phyloP scores from a whole-genome alignment of 2,329 filamentous ascomycete species.

The Clonostachys sp. region DNA sequence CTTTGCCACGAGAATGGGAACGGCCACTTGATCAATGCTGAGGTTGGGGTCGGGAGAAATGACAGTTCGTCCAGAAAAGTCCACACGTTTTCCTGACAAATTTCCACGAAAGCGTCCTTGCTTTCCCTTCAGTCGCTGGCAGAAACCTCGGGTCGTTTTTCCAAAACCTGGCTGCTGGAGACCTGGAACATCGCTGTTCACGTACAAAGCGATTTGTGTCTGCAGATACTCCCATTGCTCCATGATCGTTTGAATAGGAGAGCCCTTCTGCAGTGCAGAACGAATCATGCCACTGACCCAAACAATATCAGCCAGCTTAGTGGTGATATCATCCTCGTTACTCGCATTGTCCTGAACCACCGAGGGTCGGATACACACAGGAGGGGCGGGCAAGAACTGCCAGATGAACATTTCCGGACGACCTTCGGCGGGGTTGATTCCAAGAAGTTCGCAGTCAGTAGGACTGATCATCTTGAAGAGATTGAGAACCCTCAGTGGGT shows the following conservation, averaged over 20 bases:
- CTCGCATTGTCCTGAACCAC: slow-evolving; percentile 90
- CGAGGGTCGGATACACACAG: slow-evolving; percentile 89
- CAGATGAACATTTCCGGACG: slow-evolving; percentile 96
- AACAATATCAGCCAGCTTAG: slow-evolving; percentile 94
- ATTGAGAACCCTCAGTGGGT: slow-evolving; percentile 82
- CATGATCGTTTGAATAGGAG: slow-evolving; percentile 84
- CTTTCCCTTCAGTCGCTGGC: slow-evolving; percentile 93
- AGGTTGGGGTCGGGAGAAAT: slow-evolving; percentile 97
- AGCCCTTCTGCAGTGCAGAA: slow-evolving; percentile 76
- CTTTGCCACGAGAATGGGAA: slow-evolving; percentile 87
- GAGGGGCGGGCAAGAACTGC: slow-evolving; percentile 92
- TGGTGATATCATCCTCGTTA: slow-evolving; percentile 94
- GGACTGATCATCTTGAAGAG: slow-evolving; percentile 85
- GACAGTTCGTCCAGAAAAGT: slow-evolving; percentile 95
- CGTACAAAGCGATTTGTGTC: slow-evolving; percentile 93
- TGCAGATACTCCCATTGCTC: slow-evolving; percentile 98
- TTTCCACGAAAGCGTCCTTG: slow-evolving; percentile 97
- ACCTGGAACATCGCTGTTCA: slow-evolving; percentile 93
- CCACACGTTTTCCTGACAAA: slow-evolving; percentile 94
- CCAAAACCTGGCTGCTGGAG: slow-evolving; percentile 84
- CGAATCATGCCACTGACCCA: slow-evolving; percentile 86
- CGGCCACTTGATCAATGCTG: slow-evolving; percentile 87
- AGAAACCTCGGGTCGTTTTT: slow-evolving; percentile 89
- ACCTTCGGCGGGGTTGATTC: slow-evolving; percentile 80
- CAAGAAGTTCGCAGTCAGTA: slow-evolving; percentile 85